Conservation (phyloP, 768 basidiomycete genomes). For the Boletales sp. region DNA sequence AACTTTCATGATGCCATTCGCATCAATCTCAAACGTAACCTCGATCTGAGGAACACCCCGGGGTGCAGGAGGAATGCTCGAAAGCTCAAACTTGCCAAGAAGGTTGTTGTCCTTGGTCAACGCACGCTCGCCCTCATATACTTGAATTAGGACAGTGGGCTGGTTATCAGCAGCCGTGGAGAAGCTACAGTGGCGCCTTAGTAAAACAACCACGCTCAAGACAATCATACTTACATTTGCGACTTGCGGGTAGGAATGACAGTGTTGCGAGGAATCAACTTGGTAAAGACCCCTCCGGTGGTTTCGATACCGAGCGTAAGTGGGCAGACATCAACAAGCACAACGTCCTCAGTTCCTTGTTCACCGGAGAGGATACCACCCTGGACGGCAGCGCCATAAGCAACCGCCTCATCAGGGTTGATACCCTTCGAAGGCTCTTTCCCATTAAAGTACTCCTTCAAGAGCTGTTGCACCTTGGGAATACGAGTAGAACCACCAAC, state of each 20-base stretch:
- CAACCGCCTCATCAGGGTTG: constrained; percentile 99
- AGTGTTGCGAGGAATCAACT: constrained; percentile 96
- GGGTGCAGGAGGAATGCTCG: constrained; percentile 89
- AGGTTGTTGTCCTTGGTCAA: constrained; percentile 99
- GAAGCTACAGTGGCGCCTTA: constrained; percentile 40
- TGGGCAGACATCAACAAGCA: constrained; percentile 95
- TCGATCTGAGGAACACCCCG: constrained; percentile 98
- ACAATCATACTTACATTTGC: constrained; percentile 60
- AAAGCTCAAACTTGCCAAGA: constrained; percentile 95
- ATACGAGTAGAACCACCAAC: constrained; percentile 99
- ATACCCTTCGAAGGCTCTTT: constrained; percentile 98
- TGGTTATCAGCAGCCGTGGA: constrained; percentile 88
- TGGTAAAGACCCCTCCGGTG: constrained; percentile 97
- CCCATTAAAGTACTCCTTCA: constrained; percentile 95
- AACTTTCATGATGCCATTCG: constrained; percentile 95
- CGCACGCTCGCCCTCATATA: constrained; percentile 95
- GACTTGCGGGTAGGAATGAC: constrained; percentile 97
- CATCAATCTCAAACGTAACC: constrained; percentile 93
- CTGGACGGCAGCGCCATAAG: constrained; percentile 98
- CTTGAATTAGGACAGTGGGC: constrained; percentile 94
- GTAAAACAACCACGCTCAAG: background rate
- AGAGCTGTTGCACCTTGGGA: constrained; percentile 97
- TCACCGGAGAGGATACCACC: constrained; percentile 97
- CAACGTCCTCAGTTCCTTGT: constrained; percentile 83
- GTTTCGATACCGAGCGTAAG: constrained; percentile 99